Percentiles rank a stretch among this genome's conserved stretches.
phyloP scores from a whole-genome alignment of 2,329 filamentous ascomycete genomes.

The Dryadomyces sulphureus region DNA sequence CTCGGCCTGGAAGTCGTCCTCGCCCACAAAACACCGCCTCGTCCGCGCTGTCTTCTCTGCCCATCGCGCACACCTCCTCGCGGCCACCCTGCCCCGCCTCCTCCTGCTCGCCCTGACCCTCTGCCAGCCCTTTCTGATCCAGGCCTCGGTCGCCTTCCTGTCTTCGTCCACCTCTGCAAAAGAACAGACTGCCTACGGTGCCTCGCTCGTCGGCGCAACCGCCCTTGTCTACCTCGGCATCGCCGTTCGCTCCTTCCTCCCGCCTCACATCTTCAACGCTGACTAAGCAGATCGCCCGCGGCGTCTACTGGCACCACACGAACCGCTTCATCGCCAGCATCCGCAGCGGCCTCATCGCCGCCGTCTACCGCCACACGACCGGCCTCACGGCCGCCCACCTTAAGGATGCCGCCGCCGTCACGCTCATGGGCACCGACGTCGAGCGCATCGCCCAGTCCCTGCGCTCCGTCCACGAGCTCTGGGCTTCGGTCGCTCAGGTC shows the following conservation, averaged over 20 bases:
- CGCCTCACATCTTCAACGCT: neutral
- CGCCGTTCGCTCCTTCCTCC: conserved; percentile 13
- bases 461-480: conserved; percentile 13
- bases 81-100: conserved; percentile 12
- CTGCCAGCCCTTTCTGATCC: conserved; percentile 18
- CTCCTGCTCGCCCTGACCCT: conserved; percentile 15
- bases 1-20: neutral
- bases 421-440: conserved; percentile 18
- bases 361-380: neutral
- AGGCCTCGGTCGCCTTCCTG: conserved; percentile 16
- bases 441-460: conserved; percentile 14
- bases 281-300: neutral
- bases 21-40: neutral
- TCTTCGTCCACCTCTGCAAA: conserved; percentile 7
- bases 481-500: conserved; percentile 7
- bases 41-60: neutral
- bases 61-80: neutral
- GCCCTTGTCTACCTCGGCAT: conserved; percentile 24
- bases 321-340: neutral
- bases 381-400: neutral
- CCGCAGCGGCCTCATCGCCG: neutral
- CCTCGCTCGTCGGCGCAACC: conserved; percentile 21
- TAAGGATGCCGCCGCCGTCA: conserved; percentile 12
- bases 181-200: conserved; percentile 19
- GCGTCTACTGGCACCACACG: neutral